Evolutionary conservation across 2,329 filamentous ascomycete genomes (phyloP).

Genomic region (Paraconiothyrium brasiliense): DNA sequence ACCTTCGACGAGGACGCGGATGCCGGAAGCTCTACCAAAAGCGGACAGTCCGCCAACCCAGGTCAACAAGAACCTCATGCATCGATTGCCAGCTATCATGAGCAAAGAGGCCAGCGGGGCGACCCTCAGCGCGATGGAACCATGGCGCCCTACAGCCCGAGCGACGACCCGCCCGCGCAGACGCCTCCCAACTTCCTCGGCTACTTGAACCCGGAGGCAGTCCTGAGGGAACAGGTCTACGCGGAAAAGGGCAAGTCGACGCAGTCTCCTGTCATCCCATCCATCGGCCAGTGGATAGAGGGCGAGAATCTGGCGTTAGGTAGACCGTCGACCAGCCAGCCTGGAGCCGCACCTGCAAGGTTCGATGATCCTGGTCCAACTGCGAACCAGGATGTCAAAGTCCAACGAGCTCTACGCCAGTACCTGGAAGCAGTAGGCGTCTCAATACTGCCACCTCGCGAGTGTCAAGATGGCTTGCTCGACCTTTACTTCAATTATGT

Average conservation of each 20-base stretch:
- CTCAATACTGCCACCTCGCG: conserved; percentile 45
- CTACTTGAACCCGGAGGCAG: conserved; percentile 59
- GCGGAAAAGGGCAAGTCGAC: conserved; percentile 43
- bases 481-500: conserved; percentile 58
- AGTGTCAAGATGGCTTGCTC: conserved; percentile 50
- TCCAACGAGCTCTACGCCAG: conserved; percentile 45
- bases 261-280: conserved; percentile 39
- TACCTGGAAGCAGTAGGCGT: conserved; percentile 52
- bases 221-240: conserved; percentile 54
- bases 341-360: conserved; percentile 34
- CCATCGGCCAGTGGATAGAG: conserved; percentile 50
- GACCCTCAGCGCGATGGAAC: conserved; percentile 34
- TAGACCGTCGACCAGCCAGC: conserved; percentile 31
- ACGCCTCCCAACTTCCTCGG: conserved; percentile 56
- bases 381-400: conserved; percentile 41
- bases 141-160: conserved; percentile 46
- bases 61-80: conserved; percentile 41
- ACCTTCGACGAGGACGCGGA: conserved; percentile 51
- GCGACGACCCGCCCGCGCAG: conserved; percentile 38
- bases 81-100: conserved; percentile 32
- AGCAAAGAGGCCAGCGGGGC: conserved; percentile 36
- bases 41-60: conserved; percentile 42
- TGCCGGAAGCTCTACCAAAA: conserved; percentile 50
- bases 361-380: conserved; percentile 44
- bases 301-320: conserved; percentile 32